Conservation (phyloP, 768 basidiomycete species). For the Basidioascus undulatus region DNA sequence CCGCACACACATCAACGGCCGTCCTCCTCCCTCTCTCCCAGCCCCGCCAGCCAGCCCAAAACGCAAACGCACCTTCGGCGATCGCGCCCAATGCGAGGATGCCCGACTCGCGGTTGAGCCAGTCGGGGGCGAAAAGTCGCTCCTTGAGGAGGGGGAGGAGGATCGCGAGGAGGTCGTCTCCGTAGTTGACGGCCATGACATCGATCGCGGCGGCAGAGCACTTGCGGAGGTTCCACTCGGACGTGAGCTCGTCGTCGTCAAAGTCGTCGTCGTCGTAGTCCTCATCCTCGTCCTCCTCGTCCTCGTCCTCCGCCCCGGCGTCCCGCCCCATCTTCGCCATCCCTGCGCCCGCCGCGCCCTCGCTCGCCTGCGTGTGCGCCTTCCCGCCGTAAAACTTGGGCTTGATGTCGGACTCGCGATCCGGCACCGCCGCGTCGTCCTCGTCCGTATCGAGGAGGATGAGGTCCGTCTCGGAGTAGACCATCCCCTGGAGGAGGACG, state of each 20-base stretch:
- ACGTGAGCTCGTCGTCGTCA: slow-evolving; percentile 87
- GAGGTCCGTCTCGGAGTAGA: slow-evolving; percentile 90
- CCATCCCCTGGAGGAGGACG: slow-evolving; percentile 86
- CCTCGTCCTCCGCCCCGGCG: slow-evolving; percentile 57
- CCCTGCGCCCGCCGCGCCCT: slow-evolving; percentile 6
- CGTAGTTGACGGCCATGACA: slow-evolving; percentile 82
- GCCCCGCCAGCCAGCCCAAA: background rate
- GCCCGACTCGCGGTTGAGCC: slow-evolving; percentile 84
- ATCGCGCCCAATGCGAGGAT: slow-evolving; percentile 91
- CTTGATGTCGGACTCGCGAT: slow-evolving; percentile 88
- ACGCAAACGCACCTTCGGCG: slow-evolving; percentile 55
- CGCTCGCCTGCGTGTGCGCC: slow-evolving; percentile 55
- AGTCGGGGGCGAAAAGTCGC: slow-evolving; percentile 75
- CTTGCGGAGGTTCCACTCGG: slow-evolving; percentile 96
- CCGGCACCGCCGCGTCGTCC: slow-evolving; percentile 61
- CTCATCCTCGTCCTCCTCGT: slow-evolving; percentile 71
- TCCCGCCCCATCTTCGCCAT: slow-evolving; percentile 16
- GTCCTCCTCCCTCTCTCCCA: background rate
- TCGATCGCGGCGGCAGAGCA: slow-evolving; percentile 94
- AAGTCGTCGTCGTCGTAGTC: slow-evolving; percentile 70
- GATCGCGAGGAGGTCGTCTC: slow-evolving; percentile 66
- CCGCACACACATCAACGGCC: background rate
- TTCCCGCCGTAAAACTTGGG: slow-evolving; percentile 68
- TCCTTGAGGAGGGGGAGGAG: slow-evolving; percentile 73
- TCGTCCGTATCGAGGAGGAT: slow-evolving; percentile 84